Evolutionary conservation across 1,284 basidiomycete genomes (phyloP).

Genomic region (Ustilago crameri): DNA sequence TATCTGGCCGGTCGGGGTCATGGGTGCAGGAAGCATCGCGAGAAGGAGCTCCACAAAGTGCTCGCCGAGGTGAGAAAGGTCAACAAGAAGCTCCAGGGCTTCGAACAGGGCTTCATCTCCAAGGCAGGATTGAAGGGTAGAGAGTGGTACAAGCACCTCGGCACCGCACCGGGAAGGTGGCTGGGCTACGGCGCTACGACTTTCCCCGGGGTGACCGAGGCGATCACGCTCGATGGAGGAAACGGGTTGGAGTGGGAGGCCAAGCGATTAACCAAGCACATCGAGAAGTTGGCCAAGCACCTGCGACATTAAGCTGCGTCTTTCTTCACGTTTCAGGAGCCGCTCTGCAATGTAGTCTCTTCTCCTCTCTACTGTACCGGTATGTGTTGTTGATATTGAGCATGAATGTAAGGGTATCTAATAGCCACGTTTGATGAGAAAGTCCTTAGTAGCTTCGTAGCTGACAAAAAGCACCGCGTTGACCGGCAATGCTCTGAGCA

Average conservation of each 20-base stretch:
- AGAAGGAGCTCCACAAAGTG: slow-evolving; percentile 69
- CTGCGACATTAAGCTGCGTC: slow-evolving; percentile 18
- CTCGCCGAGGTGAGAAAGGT: slow-evolving; percentile 75
- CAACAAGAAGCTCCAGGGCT: slow-evolving; percentile 79
- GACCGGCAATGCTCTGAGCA: slow-evolving; percentile 56
- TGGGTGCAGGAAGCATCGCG: slow-evolving; percentile 1
- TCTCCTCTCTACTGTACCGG: too few relatives aligned
- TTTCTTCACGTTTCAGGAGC: not conserved
- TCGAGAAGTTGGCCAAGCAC: slow-evolving; percentile 27
- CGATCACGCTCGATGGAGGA: slow-evolving; percentile 65
- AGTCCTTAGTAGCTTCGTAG: slow-evolving; percentile 43
- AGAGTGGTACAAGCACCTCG: slow-evolving; percentile 87
- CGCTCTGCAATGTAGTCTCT: too few relatives aligned
- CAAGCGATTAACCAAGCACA: slow-evolving; percentile 38
- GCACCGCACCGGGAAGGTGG: slow-evolving; percentile 89
- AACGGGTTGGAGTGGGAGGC: slow-evolving; percentile 51
- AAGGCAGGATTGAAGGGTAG: slow-evolving; percentile 75
- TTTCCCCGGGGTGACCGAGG: slow-evolving; percentile 82
- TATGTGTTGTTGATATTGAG: not conserved
- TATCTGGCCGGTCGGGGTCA: slow-evolving; percentile 11
- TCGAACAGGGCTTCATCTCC: slow-evolving; percentile 87
- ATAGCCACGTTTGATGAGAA: slow-evolving; percentile 27
- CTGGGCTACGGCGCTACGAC: slow-evolving; percentile 87
- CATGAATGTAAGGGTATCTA: slow-evolving; percentile 3
- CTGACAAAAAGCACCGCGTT: slow-evolving; percentile 59